Conservation (phyloP, 2,329 filamentous ascomycete genomes). For the Bertia moriformis region DNA sequence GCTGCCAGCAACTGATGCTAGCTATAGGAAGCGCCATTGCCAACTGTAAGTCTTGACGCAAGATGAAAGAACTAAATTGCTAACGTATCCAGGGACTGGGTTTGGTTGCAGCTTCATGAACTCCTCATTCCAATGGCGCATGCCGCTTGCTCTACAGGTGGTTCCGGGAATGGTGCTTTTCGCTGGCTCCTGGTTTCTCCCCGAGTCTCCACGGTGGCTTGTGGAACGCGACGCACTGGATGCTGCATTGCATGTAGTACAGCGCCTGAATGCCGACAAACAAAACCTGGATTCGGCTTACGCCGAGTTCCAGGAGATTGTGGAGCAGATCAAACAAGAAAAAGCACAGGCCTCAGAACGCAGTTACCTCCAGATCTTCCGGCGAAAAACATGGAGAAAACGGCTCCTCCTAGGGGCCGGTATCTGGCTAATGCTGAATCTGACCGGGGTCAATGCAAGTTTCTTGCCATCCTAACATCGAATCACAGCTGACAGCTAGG, state of each 20-base stretch:
- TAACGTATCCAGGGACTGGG: constrained; percentile 12
- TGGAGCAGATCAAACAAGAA: neutral
- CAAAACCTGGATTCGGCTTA: too few species aligned
- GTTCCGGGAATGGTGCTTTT: constrained; percentile 8
- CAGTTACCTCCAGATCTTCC: constrained; percentile 23
- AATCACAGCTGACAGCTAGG: constrained; percentile 35
- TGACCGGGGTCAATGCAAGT: constrained; percentile 29
- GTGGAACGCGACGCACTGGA: constrained; percentile 19
- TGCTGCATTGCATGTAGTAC: constrained; percentile 16
- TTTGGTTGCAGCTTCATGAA: constrained; percentile 14
- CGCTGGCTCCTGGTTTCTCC: constrained; percentile 10
- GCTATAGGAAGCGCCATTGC: too few species aligned
- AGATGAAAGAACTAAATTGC: neutral
- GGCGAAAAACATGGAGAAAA: constrained; percentile 24
- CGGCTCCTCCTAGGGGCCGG: constrained; percentile 29
- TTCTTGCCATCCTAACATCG: constrained; percentile 24
- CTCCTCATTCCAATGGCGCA: constrained; percentile 14
- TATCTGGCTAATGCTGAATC: constrained; percentile 28
- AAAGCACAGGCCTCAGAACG: constrained; percentile 12
- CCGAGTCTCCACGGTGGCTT: constrained; percentile 10
- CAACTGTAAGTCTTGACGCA: too few species aligned
- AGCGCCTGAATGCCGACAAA: constrained; percentile 14
- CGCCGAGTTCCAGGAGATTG: too few species aligned
- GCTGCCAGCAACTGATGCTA: neutral
- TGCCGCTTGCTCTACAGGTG: constrained; percentile 15